Conservation (phyloP, 345 rosid genomes). For the Eucalyptus erythrocorys region DNA sequence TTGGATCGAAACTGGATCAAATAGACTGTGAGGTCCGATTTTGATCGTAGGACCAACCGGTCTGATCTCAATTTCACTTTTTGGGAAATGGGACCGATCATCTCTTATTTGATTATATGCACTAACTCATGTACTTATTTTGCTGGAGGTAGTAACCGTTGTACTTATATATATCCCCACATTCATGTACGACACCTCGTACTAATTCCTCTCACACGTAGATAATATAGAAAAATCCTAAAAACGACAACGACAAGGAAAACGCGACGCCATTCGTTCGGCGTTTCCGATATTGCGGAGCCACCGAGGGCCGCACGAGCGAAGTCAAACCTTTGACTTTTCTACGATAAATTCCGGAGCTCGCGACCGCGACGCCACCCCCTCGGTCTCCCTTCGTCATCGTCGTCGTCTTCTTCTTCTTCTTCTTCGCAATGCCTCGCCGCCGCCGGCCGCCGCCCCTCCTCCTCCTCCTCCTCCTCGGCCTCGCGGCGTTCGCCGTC, state of each 20-base stretch:
- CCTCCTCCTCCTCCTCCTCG: not conserved
- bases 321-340: not conserved
- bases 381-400: not conserved
- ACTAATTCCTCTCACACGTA: not conserved
- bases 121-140: not conserved
- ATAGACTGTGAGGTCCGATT: accelerated
- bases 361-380: not conserved
- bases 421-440: not conserved
- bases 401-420: not conserved
- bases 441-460: not conserved
- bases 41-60: accelerated
- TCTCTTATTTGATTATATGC: not conserved
- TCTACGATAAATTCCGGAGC: not conserved
- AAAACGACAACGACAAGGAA: not conserved
- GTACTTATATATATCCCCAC: not conserved
- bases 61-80: accelerated
- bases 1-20: too few species aligned
- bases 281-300: not conserved
- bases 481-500: not conserved
- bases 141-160: not conserved
- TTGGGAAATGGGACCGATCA: too few species aligned
- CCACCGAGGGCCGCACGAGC: not conserved
- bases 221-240: not conserved
- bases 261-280: not conserved
- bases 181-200: not conserved